Base-by-base conservation (phyloP, 2,329 filamentous ascomycete species). In the Epichloe uncinata region DNA sequence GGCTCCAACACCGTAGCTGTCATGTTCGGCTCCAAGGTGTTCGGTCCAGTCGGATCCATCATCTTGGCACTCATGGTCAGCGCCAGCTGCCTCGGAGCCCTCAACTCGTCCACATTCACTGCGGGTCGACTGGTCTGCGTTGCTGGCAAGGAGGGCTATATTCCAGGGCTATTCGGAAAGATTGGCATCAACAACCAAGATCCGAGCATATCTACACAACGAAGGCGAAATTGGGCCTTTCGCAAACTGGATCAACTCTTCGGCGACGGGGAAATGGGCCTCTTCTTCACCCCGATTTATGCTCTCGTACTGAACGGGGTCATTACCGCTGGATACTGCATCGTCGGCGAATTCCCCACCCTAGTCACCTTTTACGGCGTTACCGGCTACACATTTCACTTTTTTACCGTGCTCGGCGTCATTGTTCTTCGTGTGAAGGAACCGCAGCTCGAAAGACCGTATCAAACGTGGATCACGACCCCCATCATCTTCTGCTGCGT, bases 401-500 rank as follows among this genome's bases (percentile, higher is more conserved):
- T 98, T 66, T 71, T 95, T 50, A 94, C 91, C 0, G 93, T 98
- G 0, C 78, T 98, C 0, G 93, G 93, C 0, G 75, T 98, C 45
- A 96, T 98, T 54, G 79, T 98, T 48, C 73, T 98, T 54, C 78
- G 93, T 33, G 87, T 97, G 33, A 79, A 78, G 54, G 93, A 98
- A 66, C 93, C 93, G 4, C 74, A 83, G 54, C 75, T 98, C 43
- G 89, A 96, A 65, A 73, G 93, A 26, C 91, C 93, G 0, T 98
- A 98, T 68, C 84, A 82, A 64, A 95, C 90, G 3, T 98, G 91
- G 93, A 95, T 98, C 61, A 85, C 84, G 1, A 98, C 93, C 2
- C 93, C 93, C 11, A 91, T 98, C 56, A 91, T 96, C 50, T 98
- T 98, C 65, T 98, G 93, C 75, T 98, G 93, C 62, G 93, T 98